Base-by-base conservation (phyloP, 2,329 filamentous ascomycete genomes). In the Phyllosticta ampelicida region DNA sequence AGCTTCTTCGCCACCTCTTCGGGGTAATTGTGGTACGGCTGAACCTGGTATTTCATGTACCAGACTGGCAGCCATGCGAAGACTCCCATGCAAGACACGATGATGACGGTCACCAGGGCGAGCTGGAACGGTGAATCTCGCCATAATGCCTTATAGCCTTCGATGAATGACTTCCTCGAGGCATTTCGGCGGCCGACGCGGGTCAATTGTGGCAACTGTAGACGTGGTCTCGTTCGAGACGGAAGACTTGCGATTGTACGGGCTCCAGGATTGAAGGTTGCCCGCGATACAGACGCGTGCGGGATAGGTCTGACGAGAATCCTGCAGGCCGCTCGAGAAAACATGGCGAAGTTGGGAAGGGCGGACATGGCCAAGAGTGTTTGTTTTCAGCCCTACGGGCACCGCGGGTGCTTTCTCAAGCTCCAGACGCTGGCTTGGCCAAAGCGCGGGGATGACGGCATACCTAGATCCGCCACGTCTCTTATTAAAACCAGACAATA, bases 1-100 rank as follows among this genome's bases (percentile, higher is more conserved):
- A 99, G 78, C 61, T 88, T 84, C 65, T 87, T 85, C 9, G 87
- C 87, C 30, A 92, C 84, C 1, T 84, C 78, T 49, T 87, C 82
- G 2, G 89, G 89, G 68, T 77, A 84, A 56, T 79, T 78, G 69
- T 80, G 77, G 65, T 79, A 80, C 11, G 77, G 70, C 53, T 68
- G 72, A 54, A 76, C 66, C 61, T 78, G 76, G 65, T 78, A 73
- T 59, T 71, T 71, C 20, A 71, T 67, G 66, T 78, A 78, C 65
- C 76, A 69, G 67, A 73, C 74, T 53, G 77, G 77, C 54, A 74
- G 70, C 64, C 74, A 78, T 58, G 73, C 62, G 48, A 75, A 64
- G 44, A 70, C 67, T 54, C 66, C 70, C n/a, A 70, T 65, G 52
- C 74, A 69, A 51, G 69, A 62, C 54, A 75, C 58, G 48, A 78